Base-by-base conservation (phyloP, 2,329 filamentous ascomycete species). In the Epichloe sp. region DNA sequence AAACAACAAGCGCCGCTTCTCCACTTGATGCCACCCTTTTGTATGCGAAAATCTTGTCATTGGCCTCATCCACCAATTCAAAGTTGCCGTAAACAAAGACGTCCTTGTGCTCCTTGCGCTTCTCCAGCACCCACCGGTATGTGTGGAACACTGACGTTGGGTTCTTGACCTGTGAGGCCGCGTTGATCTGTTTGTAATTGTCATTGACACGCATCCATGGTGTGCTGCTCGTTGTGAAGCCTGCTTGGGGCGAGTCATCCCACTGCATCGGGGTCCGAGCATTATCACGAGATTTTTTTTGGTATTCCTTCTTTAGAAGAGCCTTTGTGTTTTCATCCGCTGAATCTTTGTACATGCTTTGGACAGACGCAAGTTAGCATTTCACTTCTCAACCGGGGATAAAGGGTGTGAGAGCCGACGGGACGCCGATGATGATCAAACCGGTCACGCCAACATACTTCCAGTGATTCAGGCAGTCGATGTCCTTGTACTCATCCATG, bases 201-300 rank as follows among this genome's bases (percentile, higher is more conserved):
- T 82, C 77, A 60, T 86, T 82, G 40, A 81, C 76, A 14, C 76
- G 74, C 77, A 88, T 88, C 85, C 85, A 89, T 2, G 84, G 82
- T 50, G 71, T 72, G 4, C 62, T 63, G 8, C 65, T 67, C 2
- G 68, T 68, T 0, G 82, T 81, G 67, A 88, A 89, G 11, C 85
- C 85, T 0, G 72, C 83, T 53, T 87, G 75, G 0, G 67, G 60
- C 1, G 66, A 69, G n/a, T 65, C 60, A 54, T 80, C 73, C 85
- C 85, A 89, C 60, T 87, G 83, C 65, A 89, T 82, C 0, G 85
- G 85, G 0, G 82, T 80, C 44, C 85, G 74, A 7, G 79, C 80
- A 63, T 89, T 85, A 64, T 89, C 85, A 21, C 85, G 67, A 7
- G 76, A 79, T 80, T 79, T 55, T 73, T 73, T 69, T 54, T 78